Conservation (phyloP, 2,329 filamentous ascomycete genomes). For the Penicillium sp. region DNA sequence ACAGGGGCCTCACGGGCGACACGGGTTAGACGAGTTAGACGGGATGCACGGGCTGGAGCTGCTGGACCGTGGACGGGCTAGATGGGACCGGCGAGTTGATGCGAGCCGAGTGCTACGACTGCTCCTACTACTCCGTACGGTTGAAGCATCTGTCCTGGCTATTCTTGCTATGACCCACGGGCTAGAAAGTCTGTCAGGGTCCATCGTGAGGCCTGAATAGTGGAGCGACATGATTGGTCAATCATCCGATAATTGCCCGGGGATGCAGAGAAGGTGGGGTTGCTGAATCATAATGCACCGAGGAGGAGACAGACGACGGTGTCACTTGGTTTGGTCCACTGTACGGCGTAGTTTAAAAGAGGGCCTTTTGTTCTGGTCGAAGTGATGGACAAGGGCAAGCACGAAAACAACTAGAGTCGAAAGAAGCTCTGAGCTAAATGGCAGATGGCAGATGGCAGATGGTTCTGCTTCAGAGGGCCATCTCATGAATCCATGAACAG, state of each 20-base stretch:
- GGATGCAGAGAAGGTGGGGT: slow-evolving; percentile 4
- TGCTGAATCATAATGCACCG: slow-evolving; percentile 8
- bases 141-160: neutral
- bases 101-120: neutral
- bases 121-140: neutral
- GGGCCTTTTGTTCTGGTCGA: neutral
- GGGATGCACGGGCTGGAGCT: neutral
- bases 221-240: slow-evolving; percentile 29
- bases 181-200: slow-evolving; percentile 1
- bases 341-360: neutral
- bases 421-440: neutral
- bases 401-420: neutral
- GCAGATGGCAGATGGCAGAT: neutral
- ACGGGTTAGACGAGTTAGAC: neutral
- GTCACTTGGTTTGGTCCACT: neutral
- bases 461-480: neutral
- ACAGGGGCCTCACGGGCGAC: neutral
- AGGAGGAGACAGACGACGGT: neutral
- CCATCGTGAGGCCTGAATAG: neutral
- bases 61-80: neutral
- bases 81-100: neutral
- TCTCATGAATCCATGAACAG: neutral
- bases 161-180: neutral
- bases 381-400: neutral
- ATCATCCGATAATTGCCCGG: slow-evolving; percentile 37